Base-by-base conservation (phyloP, 805 yeast species). In the Ogataea methanolica region DNA sequence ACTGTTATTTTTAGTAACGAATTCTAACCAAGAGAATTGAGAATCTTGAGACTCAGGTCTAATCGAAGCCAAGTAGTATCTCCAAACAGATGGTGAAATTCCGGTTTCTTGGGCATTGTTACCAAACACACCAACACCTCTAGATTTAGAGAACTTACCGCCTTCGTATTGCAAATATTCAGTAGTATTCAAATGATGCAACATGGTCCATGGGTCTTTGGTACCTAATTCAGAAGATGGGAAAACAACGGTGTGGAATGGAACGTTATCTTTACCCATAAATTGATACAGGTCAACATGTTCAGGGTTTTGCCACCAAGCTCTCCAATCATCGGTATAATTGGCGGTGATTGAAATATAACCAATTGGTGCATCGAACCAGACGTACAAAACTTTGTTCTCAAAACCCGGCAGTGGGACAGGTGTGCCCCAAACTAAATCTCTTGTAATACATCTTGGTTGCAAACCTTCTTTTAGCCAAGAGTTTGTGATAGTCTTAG, bases 261-360 rank as follows among this genome's bases (percentile, higher is more conserved):
- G 97, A 60, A 91, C 97, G 64, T 94, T 94, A 70, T 94, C 99
- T 68, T 94, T 94, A 70, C 99, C 99, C 99, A 94, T 94, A 68
- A 94, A 94, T 74, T 94, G 99, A 67, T 88, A 89, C 56, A 94
- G 74, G 55, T 86, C 71, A 53, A 94, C 97, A 52, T 90, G 67
- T 45, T 90, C 89, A n/a, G 96, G 96, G 62, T 86, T 75, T 59
- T 80, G 81, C 99, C 99, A 94, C 99, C 99, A 92, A 58, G 80
- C 65, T 60, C 77, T 71, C 98, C 98, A 92, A 45, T 76, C 78
- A 40, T 72, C 71, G 16, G 89, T 82, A 71, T 92, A 95, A 67
- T 85, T 86, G 23, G 98, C 97, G 29, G 99, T 94, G 62, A 94
- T 94, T 43, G 97, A 89, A 49, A 91, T 82, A 67, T 94, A 94